Conservation (phyloP, 306 rosid species). For the Quillaja saponaria region DNA sequence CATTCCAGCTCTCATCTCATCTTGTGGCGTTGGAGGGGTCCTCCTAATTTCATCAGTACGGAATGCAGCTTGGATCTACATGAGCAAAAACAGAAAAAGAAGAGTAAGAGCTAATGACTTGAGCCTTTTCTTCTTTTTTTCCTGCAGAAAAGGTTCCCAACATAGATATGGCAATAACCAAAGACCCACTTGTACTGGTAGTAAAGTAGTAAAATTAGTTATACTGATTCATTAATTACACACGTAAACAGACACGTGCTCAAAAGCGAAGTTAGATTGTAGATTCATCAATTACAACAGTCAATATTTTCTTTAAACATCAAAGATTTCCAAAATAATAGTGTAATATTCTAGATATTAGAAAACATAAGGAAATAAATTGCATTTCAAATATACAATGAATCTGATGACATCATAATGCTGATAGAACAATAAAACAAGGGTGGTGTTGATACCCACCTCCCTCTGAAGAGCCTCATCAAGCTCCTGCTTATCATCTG, state of each 20-base stretch:
- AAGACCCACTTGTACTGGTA: no score
- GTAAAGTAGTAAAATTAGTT: no score
- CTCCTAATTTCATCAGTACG: slow-evolving; percentile 94
- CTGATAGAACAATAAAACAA: not conserved
- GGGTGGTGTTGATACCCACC: slow-evolving; percentile 47
- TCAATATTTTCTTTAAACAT: no score
- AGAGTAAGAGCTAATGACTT: slow-evolving; percentile 2
- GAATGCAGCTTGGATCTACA: slow-evolving; percentile 97
- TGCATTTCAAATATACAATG: not conserved
- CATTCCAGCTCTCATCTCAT: slow-evolving; percentile 99
- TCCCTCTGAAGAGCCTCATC: slow-evolving; percentile 97
- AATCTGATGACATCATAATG: not conserved
- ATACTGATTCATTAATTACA: no score
- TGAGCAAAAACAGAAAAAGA: slow-evolving; percentile 14
- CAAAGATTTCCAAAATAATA: no score
- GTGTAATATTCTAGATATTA: not conserved
- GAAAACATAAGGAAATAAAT: not conserved
- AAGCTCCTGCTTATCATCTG: slow-evolving; percentile 97
- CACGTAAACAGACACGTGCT: no score
- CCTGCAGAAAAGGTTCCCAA: slow-evolving; percentile 7
- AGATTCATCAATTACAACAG: no score
- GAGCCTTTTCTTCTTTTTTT: not conserved
- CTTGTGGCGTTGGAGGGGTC: slow-evolving; percentile 97
- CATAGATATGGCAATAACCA: not conserved
- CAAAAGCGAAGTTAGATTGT: no score